Base-by-base conservation (phyloP, 164 flowering plant genomes). In the Euptelea pleiosperma region DNA sequence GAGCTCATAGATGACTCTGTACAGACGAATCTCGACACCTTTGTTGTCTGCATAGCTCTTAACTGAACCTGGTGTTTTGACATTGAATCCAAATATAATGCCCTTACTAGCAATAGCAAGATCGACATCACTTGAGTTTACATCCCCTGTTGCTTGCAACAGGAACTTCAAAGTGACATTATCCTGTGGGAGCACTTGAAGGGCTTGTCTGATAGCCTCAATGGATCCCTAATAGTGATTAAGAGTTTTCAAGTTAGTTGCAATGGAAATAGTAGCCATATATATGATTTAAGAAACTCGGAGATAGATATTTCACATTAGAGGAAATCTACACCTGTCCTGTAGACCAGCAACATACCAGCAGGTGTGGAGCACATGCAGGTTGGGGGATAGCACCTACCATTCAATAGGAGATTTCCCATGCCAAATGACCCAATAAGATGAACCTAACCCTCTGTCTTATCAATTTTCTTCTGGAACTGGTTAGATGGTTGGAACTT, bases 201-300 rank as follows among this genome's bases (percentile, higher is more conserved):
- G 76, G 34, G 98, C 95, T 79, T 89, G 96, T 70, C 73, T 85
- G 59, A 89, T 73, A 50, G 98, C 98, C 70, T 92, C 96, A 57
- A 85, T 87, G 24, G 98, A 89, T 72, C 98, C 98, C 98, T 91
- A 60, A 25, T 16, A 65, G 60, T 28, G 36, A 70, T 54, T 6
- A 64, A 59, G 18, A 42, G 6, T 25, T 55, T 51, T 26, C 41
- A 35, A 52, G 37, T 63, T 40, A 64, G 37, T 41, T 24, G 22
- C 50, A 26, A 19, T 39, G 26, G 21, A 42, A 31, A 18, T n/a
- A 16, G 8, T 12, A 42, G 4, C 39, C 47, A 40, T n/a, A n/a
- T 12, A 48, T 16, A 37, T 37, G 43, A 31, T 29, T 28, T 6
- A 33, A 12, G 45, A 60, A 14, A 41, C 33, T 25, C 11, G 16